Evolutionary conservation across 345 rosid genomes (phyloP).

Genomic region (Durio zibethinus): DNA sequence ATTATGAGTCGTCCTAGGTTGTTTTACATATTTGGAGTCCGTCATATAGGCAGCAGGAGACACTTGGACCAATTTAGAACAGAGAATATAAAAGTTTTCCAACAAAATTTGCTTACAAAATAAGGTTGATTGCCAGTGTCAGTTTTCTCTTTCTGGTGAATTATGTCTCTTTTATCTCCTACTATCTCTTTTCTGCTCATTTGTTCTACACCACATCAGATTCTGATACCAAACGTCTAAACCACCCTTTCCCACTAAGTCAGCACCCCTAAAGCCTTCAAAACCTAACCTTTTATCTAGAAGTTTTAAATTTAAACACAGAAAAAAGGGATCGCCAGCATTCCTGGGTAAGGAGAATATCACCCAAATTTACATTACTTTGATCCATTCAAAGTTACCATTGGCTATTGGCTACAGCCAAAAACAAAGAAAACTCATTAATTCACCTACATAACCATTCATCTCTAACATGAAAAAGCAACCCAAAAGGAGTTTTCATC

Average conservation of each 20-base stretch:
- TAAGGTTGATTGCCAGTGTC: neutral
- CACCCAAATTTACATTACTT: neutral
- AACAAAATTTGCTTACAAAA: neutral
- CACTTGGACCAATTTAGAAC: neutral
- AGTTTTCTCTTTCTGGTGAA: neutral
- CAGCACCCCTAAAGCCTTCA: neutral
- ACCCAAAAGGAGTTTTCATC: neutral
- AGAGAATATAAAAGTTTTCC: neutral
- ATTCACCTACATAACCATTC: neutral
- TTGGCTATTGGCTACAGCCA: neutral
- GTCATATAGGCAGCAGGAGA: neutral
- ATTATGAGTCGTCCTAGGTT: no score
- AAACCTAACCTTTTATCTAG: neutral
- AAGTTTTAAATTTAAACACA: neutral
- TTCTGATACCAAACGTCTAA: conserved; percentile 3
- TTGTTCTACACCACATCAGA: neutral
- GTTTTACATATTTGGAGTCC: neutral
- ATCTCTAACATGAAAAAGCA: neutral
- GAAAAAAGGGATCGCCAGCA: neutral
- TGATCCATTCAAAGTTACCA: conserved; percentile 4
- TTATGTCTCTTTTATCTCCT: neutral
- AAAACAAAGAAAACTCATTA: neutral
- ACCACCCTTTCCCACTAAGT: neutral
- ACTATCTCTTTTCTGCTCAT: neutral
- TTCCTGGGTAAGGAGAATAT: neutral